Conservation (phyloP, 148 eudicot genomes). For the Cornus kousa region DNA sequence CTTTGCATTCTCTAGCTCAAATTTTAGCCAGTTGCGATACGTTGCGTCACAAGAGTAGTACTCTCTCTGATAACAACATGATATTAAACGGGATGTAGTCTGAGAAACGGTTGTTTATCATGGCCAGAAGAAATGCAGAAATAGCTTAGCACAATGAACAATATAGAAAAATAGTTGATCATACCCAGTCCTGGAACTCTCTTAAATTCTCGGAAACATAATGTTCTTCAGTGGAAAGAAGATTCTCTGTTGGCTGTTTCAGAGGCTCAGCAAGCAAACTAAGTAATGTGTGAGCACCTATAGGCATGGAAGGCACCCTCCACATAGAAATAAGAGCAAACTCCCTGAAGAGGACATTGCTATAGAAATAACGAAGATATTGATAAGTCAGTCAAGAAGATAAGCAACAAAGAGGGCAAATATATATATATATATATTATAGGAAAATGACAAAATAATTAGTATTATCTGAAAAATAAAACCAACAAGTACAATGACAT, state of each 20-base stretch:
- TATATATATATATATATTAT: not conserved
- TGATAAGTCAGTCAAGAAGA: constrained; percentile 1
- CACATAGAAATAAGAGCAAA: constrained; percentile 95
- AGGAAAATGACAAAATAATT: not conserved
- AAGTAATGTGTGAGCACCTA: constrained; percentile 89
- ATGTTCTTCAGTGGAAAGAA: constrained; percentile 48
- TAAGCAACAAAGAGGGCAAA: not conserved
- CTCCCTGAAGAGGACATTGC: constrained; percentile 91
- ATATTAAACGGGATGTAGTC: not conserved
- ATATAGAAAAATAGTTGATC: constrained; percentile 13
- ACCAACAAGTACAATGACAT: not conserved
- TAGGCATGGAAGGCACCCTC: constrained; percentile 92
- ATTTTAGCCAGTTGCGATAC: constrained; percentile 91
- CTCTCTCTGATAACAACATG: constrained; percentile 52
- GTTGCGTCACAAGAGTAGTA: constrained; percentile 95
- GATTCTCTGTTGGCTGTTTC: constrained; percentile 64
- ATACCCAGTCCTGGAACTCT: constrained; percentile 96
- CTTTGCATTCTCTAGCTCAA: constrained; percentile 70
- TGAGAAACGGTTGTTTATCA: constrained; percentile 3
- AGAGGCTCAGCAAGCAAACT: constrained; percentile 94
- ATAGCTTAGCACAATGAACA: constrained; percentile 2
- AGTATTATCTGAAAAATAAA: not conserved
- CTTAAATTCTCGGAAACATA: constrained; percentile 65
- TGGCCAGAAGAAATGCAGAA: constrained; percentile 2
- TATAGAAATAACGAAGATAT: constrained; percentile 20